Conservation (phyloP, 164 flowering plant species). For the Litsea cubeba region DNA sequence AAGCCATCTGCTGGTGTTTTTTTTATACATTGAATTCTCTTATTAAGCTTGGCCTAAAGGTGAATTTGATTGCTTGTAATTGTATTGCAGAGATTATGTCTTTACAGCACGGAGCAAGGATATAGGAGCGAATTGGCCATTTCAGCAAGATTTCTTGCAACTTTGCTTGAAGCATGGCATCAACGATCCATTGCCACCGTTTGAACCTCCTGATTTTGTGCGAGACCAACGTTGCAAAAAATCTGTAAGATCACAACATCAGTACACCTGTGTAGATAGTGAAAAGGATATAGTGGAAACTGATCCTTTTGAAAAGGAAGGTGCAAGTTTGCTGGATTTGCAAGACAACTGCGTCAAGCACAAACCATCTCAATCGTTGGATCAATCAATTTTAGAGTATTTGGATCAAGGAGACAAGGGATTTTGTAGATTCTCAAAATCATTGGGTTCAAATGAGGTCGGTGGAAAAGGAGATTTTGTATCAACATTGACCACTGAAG, state of each 20-base stretch:
- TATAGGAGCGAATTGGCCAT: conserved; percentile 78
- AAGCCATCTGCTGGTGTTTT: background rate
- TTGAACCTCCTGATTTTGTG: conserved; percentile 45
- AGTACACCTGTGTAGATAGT: background rate
- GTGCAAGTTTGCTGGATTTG: conserved; percentile 1
- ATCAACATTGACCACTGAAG: background rate
- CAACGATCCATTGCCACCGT: conserved; percentile 75
- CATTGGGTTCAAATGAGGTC: conserved; percentile 1
- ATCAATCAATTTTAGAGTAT: background rate
- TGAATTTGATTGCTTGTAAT: background rate
- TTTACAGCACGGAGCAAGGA: conserved; percentile 50
- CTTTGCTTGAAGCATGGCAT: conserved; percentile 81
- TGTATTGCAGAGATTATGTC: conserved; percentile 74
- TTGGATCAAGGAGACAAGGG: background rate
- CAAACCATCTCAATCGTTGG: background rate
- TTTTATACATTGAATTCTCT: background rate
- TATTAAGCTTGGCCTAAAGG: too few species aligned
- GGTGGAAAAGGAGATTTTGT: background rate
- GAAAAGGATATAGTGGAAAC: background rate
- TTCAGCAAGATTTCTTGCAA: conserved; percentile 56
- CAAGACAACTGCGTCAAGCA: background rate
- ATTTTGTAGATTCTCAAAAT: background rate
- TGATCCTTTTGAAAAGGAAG: background rate
- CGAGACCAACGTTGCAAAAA: conserved; percentile 20
- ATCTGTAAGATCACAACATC: background rate